phyloP scores from a whole-genome alignment of 345 rosid species.

The Rhizophora mangle region DNA sequence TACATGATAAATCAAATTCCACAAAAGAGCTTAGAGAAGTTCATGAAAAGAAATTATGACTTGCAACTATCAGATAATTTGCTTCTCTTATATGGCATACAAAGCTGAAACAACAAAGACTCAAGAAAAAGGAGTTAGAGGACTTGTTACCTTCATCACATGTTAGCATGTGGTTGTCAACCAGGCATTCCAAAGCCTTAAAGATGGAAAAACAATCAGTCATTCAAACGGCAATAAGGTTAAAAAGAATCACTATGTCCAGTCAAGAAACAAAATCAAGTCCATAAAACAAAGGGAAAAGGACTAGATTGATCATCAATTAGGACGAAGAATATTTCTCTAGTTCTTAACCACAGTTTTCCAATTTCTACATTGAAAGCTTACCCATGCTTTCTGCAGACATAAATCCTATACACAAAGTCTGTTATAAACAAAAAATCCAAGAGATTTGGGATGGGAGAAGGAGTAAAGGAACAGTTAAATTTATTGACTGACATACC shows the following conservation, averaged over 20 bases:
- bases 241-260: neutral
- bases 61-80: no score
- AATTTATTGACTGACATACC: slow-evolving; percentile 40
- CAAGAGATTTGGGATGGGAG: neutral
- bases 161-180: slow-evolving; percentile 93
- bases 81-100: neutral
- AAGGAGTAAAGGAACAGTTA: neutral
- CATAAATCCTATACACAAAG: slow-evolving; percentile 13
- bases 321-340: neutral
- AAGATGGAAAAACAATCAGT: slow-evolving; percentile 20
- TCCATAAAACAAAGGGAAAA: slow-evolving; percentile 5
- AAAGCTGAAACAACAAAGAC: neutral
- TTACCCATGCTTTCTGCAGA: neutral
- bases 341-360: neutral
- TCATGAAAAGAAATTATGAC: neutral
- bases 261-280: neutral
- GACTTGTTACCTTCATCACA: slow-evolving; percentile 72
- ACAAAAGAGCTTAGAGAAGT: neutral
- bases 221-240: neutral
- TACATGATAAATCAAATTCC: slow-evolving; percentile 1
- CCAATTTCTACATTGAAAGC: slow-evolving; percentile 3
- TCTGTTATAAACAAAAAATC: neutral
- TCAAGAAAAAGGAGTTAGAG: neutral
- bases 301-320: neutral
- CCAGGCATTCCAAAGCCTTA: slow-evolving; percentile 96